Evolutionary conservation across 345 rosid species (phyloP), one percentile per base, ranked within the genome.

Genomic region (Hypericum androsaemum): DNA sequence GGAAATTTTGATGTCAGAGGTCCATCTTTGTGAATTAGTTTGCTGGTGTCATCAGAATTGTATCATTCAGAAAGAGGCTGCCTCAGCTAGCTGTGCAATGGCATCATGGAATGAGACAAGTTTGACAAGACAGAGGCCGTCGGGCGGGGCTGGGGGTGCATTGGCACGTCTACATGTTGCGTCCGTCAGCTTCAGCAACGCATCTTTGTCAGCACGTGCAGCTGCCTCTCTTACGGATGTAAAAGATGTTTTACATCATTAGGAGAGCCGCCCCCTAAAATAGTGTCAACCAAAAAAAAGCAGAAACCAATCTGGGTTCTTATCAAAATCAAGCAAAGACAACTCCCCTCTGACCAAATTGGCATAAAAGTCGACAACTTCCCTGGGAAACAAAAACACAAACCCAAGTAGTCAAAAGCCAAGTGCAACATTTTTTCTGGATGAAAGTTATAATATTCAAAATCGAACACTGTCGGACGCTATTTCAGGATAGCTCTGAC

Each of bases 81-180:
- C n/a, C n/a, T n/a, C n/a, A n/a, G n/a, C n/a, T n/a, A n/a, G n/a
- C n/a, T n/a, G n/a, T n/a, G n/a, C n/a, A n/a, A n/a, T n/a, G n/a
- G 36, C 15, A 10, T 77, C 52, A 80, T 7, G 65, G 56, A 67
- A 88, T 75, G 62, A 88, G 69, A 64, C 78, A 78, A 50, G 13
- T 72, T 57, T 54, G 63, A 77, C 81, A 15, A 92, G 77, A 64
- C 94, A 92, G 7, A 88, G 81, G 17, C 98, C 95, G 44, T 80
- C 83, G 0, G 95, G 83, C 8, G 96, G 90, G 2, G 95, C 95
- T 8, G 97, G 97, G 7, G 96, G 95, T 45, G 98, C 96, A 9
- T 89, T 88, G 22, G 98, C 96, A 12, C 95, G 83, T 62, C 98
- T 77, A 48, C 94, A 83, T 52, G 95, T 75, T 58, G 94, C 90